Conservation (phyloP, 306 rosid species). For the Ormosia emarginata region DNA sequence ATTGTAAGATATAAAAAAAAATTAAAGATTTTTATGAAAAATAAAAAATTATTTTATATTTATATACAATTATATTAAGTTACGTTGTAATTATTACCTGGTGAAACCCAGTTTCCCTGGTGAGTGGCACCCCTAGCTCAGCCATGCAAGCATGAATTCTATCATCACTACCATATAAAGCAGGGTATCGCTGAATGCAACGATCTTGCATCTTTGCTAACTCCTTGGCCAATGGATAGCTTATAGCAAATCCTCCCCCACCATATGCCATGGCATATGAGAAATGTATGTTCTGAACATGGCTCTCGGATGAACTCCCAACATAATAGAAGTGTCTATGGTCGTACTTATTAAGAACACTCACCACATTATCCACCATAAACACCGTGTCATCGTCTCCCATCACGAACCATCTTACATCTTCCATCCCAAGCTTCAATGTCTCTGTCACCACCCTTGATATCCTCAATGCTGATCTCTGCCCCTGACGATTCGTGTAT, state of each 20-base stretch:
- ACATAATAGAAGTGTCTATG: conserved; percentile 73
- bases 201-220: conserved; percentile 81
- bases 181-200: conserved; percentile 80
- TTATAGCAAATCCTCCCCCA: conserved; percentile 93
- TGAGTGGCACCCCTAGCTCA: conserved; percentile 89
- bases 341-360: conserved; percentile 64
- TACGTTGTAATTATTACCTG: conserved; percentile 82
- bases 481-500: conserved; percentile 68
- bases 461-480: conserved; percentile 80
- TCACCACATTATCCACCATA: conserved; percentile 68
- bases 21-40: too few species aligned
- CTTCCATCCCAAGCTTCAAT: conserved; percentile 73
- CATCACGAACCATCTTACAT: conserved; percentile 93
- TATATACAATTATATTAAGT: too few species aligned
- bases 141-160: conserved; percentile 96
- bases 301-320: conserved; percentile 89
- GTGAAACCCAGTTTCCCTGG: conserved; percentile 85
- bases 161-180: conserved; percentile 86
- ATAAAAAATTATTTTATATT: too few species aligned
- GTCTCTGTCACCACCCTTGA: conserved; percentile 85
- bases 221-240: conserved; percentile 79
- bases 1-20: too few species aligned
- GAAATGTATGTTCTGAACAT: conserved; percentile 78
- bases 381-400: conserved; percentile 93
- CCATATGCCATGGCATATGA: conserved; percentile 92